Evolutionary conservation across 805 yeast species (phyloP), one percentile per base, ranked within the genome.

Genomic region (Teunomyces panamensis): DNA sequence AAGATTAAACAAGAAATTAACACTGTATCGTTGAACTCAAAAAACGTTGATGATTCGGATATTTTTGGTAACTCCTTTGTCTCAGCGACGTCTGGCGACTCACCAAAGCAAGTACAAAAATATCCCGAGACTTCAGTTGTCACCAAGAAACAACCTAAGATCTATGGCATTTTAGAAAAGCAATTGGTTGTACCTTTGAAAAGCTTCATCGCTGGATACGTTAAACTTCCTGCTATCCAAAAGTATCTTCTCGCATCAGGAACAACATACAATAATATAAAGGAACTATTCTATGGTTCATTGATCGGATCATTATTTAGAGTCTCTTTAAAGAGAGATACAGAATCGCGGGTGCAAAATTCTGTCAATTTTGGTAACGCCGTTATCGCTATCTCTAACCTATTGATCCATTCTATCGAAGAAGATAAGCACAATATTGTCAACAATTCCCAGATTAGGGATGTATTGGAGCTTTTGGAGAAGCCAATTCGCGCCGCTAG

Each of bases 401-500:
- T 85, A 47, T 67, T 83, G 14, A 64, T 81, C 5, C 81, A 79
- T 57, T 81, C 90, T 0, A 73, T 80, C 20, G 81, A 78, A 43
- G 90, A 85, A 59, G 90, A 84, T 52, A 80, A 79, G 48, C 76
- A 69, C 45, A 76, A 79, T 26, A 68, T 76, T 5, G 79, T 84
- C 2, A 74, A 75, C 3, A 74, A 77, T 8, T 71, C 80, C 11
- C 67, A 69, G 16, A 73, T 87, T 13, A 75, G 85, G 7, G 85
- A 84, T 37, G 77, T 80, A 2, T 65, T 87, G 47, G 80, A 80
- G 33, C 62, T 80, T 9, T 65, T 86, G 34, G 89, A 86, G 46
- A 74, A 74, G 47, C 80, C 88, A 2, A 80, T 85, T 36, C 56
- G 75, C 36, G 68, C 74, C 5, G 57, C 68, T 32, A 57, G 62